These are phyloP conservation scores for Epichloe uncinata DNA, from an alignment of 2,329 filamentous ascomycete genomes.

Conservation along the genomic window DNA sequence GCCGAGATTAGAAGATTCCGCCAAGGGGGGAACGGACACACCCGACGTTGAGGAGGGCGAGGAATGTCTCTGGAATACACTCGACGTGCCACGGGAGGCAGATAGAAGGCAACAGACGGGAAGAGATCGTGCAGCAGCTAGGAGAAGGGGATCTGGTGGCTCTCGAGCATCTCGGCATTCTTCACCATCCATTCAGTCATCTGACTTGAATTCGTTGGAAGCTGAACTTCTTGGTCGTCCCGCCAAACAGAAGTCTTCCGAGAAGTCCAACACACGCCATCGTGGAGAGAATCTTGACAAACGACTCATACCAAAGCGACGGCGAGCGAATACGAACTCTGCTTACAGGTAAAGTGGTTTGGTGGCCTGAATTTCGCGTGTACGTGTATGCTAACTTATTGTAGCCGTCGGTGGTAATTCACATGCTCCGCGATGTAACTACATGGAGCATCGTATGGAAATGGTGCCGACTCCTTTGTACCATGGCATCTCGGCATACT, in stretches of 20 bases:
- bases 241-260: slow-evolving; percentile 17
- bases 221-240: slow-evolving; percentile 24
- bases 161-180: slow-evolving; percentile 17
- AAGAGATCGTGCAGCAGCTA: neutral
- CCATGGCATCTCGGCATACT: neutral
- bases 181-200: slow-evolving; percentile 19
- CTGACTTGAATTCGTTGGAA: slow-evolving; percentile 25
- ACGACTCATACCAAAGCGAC: slow-evolving; percentile 16
- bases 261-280: slow-evolving; percentile 11
- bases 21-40: slow-evolving; percentile 13
- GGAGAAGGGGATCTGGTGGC: slow-evolving; percentile 10
- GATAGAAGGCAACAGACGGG: slow-evolving; percentile 3
- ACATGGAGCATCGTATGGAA: neutral
- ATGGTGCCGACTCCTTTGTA: neutral
- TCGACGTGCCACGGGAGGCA: slow-evolving; percentile 5
- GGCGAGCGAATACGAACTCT: slow-evolving; percentile 22
- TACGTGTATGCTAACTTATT: slow-evolving; percentile 2
- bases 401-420: slow-evolving; percentile 23
- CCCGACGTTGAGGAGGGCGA: slow-evolving; percentile 15
- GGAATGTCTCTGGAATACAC: slow-evolving; percentile 8
- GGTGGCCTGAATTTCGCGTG: neutral
- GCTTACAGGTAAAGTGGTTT: slow-evolving; percentile 21
- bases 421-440: neutral
- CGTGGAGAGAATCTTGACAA: slow-evolving; percentile 9
- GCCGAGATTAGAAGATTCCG: neutral